These are phyloP conservation scores for Talaromyces stipitatus DNA, from an alignment of 495 filamentous ascomycete genomes.

Conservation along the genomic window DNA sequence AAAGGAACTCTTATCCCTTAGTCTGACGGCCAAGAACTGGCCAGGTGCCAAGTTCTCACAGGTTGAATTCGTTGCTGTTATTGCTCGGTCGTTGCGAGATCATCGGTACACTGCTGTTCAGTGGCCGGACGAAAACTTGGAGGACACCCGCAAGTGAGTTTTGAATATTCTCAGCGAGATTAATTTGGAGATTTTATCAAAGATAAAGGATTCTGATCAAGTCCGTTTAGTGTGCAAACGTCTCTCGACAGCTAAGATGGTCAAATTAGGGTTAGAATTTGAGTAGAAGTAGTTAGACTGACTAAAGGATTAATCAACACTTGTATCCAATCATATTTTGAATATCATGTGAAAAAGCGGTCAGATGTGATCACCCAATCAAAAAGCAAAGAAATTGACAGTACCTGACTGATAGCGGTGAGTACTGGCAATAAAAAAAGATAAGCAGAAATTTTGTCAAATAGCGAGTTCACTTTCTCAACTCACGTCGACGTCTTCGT, in stretches of 20 bases:
- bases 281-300: too few relatives aligned
- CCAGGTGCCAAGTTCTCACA: neutral
- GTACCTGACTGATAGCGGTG: neutral
- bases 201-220: neutral
- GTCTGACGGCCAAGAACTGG: too few relatives aligned
- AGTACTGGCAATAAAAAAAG: neutral
- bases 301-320: neutral
- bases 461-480: neutral
- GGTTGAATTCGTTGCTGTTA: neutral
- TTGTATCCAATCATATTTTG: neutral
- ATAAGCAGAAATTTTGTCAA: conserved; percentile 4
- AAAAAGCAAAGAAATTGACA: neutral
- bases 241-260: neutral
- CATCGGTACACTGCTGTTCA: neutral
- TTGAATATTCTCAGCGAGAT: neutral
- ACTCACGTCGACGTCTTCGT: neutral
- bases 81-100: neutral
- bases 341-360: neutral
- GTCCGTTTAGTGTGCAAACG: neutral
- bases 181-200: neutral
- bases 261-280: neutral
- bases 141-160: neutral
- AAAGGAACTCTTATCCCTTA: neutral
- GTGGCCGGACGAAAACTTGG: neutral
- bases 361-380: neutral